These are phyloP conservation scores for Zangia roseola DNA, from an alignment of 768 basidiomycete species.

Conservation along the genomic window DNA sequence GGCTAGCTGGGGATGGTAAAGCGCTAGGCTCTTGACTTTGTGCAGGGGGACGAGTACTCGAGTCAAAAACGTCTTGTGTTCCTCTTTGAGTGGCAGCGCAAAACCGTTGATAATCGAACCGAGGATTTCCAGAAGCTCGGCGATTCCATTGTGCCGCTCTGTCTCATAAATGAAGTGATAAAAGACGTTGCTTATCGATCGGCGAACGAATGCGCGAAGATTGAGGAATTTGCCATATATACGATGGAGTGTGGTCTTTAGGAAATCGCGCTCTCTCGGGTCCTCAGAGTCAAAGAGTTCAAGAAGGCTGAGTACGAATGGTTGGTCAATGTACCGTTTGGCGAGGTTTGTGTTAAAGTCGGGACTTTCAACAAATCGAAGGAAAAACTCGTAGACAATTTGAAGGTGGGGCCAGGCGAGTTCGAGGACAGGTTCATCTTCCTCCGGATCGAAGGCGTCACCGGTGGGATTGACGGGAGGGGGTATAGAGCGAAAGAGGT, in stretches of 20 bases:
- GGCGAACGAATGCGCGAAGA: slow-evolving; percentile 95
- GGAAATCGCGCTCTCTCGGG: slow-evolving; percentile 96
- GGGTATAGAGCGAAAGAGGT: slow-evolving; percentile 99
- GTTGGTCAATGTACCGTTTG: slow-evolving; percentile 95
- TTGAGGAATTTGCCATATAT: slow-evolving; percentile 99
- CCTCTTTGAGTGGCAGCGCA: slow-evolving; percentile 95
- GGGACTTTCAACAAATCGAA: slow-evolving; percentile 94
- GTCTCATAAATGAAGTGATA: slow-evolving; percentile 99
- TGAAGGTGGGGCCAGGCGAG: slow-evolving; percentile 99
- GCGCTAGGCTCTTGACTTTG: slow-evolving; percentile 95
- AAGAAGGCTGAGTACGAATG: slow-evolving; percentile 92
- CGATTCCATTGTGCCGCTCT: slow-evolving; percentile 98
- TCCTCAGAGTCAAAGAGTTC: slow-evolving; percentile 99
- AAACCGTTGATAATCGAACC: slow-evolving; percentile 99
- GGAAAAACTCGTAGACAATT: slow-evolving; percentile 99
- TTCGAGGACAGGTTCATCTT: slow-evolving; percentile 98
- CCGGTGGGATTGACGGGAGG: slow-evolving; percentile 98
- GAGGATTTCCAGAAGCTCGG: slow-evolving; percentile 95
- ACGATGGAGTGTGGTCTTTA: slow-evolving; percentile 97
- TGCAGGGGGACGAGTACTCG: slow-evolving; percentile 93
- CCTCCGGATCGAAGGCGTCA: slow-evolving; percentile 98
- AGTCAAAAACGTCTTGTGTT: slow-evolving; percentile 97
- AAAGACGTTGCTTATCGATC: slow-evolving; percentile 99
- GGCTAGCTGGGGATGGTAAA: slow-evolving; percentile 98
- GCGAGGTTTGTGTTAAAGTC: slow-evolving; percentile 99